Evolutionary conservation across 805 yeast genomes (phyloP).

Genomic region (Candida coquimbonensis): DNA sequence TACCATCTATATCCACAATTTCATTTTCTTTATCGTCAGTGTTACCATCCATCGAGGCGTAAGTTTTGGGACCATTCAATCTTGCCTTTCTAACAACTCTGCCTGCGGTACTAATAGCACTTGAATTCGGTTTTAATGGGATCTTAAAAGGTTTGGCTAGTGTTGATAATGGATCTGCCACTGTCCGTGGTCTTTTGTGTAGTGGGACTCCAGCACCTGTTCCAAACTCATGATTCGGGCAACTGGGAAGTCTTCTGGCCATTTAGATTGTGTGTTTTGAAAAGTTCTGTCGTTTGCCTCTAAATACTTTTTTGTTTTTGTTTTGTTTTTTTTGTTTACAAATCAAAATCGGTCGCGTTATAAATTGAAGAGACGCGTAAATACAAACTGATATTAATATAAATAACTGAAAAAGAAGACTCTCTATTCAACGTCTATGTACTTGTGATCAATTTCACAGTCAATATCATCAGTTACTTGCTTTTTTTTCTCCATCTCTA

Average conservation of each 20-base stretch:
- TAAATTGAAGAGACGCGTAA: background rate
- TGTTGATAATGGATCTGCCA: slow-evolving; percentile 42
- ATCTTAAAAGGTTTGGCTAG: slow-evolving; percentile 64
- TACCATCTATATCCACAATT: slow-evolving; percentile 26
- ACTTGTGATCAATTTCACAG: slow-evolving; percentile 23
- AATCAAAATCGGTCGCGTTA: slow-evolving; percentile 1
- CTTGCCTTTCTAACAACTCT: slow-evolving; percentile 24
- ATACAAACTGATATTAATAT: no score
- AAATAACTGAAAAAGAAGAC: no score
- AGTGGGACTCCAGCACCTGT: slow-evolving; percentile 65
- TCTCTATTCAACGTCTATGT: slow-evolving; percentile 6
- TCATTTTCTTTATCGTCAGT: slow-evolving; percentile 29
- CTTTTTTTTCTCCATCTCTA: slow-evolving; percentile 29
- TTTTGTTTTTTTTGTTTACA: slow-evolving; percentile 1
- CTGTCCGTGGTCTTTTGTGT: slow-evolving; percentile 45
- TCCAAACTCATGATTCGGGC: slow-evolving; percentile 45
- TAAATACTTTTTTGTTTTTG: background rate
- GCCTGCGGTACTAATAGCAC: slow-evolving; percentile 16
- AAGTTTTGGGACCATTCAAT: slow-evolving; percentile 33
- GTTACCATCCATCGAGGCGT: slow-evolving; percentile 32
- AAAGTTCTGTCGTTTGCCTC: background rate
- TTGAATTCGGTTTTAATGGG: slow-evolving; percentile 39
- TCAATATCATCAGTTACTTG: slow-evolving; percentile 26
- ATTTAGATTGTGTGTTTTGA: slow-evolving; percentile 8
- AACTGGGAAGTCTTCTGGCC: slow-evolving; percentile 35